Evolutionary conservation across 805 yeast species (phyloP).

Genomic region (Nakazawaea molendinolei): DNA sequence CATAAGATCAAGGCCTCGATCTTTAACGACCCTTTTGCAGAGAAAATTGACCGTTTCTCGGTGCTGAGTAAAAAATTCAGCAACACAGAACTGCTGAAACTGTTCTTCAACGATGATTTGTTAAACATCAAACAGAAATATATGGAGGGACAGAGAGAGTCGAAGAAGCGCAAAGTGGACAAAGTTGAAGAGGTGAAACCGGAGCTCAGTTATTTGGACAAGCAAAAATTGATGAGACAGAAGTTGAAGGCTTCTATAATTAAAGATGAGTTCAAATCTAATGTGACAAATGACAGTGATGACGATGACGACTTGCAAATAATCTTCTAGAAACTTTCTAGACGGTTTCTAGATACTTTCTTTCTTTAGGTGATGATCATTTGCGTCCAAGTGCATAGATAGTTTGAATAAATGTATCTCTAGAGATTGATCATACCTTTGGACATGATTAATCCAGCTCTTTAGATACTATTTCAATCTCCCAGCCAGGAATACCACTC

Average conservation of each 20-base stretch:
- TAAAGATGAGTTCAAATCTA: constrained; percentile 1
- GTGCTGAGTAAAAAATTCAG: constrained; percentile 28
- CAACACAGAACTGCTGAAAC: constrained; percentile 34
- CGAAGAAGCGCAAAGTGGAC: not conserved
- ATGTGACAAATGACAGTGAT: not conserved
- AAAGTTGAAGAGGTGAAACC: not conserved
- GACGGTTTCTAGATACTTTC: no score
- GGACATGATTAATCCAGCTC: no score
- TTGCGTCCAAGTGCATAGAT: no score
- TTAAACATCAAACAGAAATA: constrained; percentile 33
- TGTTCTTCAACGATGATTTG: constrained; percentile 44
- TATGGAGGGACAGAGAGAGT: not conserved
- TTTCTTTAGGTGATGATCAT: no score
- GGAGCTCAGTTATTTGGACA: not conserved
- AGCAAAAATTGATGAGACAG: constrained; percentile 3
- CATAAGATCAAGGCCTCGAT: constrained; percentile 17
- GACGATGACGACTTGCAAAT: constrained; percentile 8
- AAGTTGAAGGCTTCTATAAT: constrained; percentile 7
- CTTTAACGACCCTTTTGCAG: constrained; percentile 19
- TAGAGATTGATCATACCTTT: no score
- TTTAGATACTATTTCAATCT: no score
- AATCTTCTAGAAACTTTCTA: no score
- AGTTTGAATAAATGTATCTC: no score
- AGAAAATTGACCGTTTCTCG: constrained; percentile 16
- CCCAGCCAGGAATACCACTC: no score